Evolutionary conservation across 352 stramenopile genomes (phyloP).

Genomic region (Phytophthora brassicae): DNA sequence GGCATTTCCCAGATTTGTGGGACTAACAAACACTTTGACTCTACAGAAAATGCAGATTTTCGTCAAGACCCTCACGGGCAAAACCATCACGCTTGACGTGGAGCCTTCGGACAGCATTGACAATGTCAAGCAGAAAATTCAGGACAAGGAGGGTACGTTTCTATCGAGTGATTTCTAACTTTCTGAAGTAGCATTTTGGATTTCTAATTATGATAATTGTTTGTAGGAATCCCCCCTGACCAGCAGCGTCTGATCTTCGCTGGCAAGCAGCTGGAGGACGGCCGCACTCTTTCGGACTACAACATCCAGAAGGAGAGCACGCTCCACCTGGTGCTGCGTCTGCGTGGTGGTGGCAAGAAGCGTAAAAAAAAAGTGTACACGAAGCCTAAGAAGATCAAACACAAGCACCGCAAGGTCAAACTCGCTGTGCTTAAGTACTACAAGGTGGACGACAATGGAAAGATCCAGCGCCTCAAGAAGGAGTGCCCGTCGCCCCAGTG

Average conservation of each 20-base stretch:
- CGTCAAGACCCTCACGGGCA: slow-evolving; percentile 96
- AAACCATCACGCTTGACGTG: slow-evolving; percentile 99
- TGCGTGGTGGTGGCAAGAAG: slow-evolving; percentile 98
- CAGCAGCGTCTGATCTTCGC: slow-evolving; percentile 99
- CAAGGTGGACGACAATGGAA: slow-evolving; percentile 95
- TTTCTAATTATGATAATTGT: too few relatives aligned
- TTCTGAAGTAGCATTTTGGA: too few relatives aligned
- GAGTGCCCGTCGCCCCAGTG: slow-evolving; percentile 95
- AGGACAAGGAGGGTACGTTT: slow-evolving; percentile 98
- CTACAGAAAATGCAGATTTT: slow-evolving; percentile 94
- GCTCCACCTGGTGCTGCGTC: slow-evolving; percentile 96
- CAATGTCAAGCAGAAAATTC: slow-evolving; percentile 99
- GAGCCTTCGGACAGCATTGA: slow-evolving; percentile 99
- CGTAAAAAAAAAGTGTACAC: slow-evolving; percentile 99
- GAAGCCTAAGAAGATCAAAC: slow-evolving; percentile 99
- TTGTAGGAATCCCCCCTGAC: slow-evolving; percentile 96
- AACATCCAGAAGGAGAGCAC: slow-evolving; percentile 98
- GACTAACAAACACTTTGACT: slow-evolving; percentile 27
- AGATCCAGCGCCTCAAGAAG: slow-evolving; percentile 98
- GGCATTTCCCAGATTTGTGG: background rate
- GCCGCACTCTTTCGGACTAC: slow-evolving; percentile 92
- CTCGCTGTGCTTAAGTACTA: slow-evolving; percentile 97
- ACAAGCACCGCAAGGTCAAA: slow-evolving; percentile 97
- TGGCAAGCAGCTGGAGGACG: slow-evolving; percentile 99
- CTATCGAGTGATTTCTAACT: too few relatives aligned